phyloP scores from a whole-genome alignment of 148 eudicot genomes.

The Rhododendron simsii region DNA sequence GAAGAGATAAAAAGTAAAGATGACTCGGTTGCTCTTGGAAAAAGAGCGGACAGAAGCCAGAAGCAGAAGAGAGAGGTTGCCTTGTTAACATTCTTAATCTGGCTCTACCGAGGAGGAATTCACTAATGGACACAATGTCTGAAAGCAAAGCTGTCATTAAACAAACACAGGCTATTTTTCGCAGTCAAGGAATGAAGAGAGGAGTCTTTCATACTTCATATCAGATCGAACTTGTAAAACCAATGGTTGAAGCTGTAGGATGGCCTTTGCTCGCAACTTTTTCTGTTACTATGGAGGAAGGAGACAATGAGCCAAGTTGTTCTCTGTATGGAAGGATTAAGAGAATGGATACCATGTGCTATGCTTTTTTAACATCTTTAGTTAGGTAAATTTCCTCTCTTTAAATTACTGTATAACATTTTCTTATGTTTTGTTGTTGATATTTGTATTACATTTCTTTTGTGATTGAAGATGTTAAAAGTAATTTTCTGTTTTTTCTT shows the following conservation, averaged over 20 bases:
- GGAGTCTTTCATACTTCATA: conserved; percentile 85
- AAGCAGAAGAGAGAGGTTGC: conserved; percentile 83
- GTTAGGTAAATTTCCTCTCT: conserved; percentile 52
- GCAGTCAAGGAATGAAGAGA: conserved; percentile 55
- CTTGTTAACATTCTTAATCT: conserved; percentile 92
- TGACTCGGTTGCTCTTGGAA: conserved; percentile 47
- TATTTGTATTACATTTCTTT: neutral
- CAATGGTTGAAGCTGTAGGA: conserved; percentile 96
- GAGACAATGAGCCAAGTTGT: conserved; percentile 79
- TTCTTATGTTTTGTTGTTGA: neutral
- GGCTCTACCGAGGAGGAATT: conserved; percentile 71
- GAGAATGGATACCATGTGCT: conserved; percentile 98
- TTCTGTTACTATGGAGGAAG: conserved; percentile 96
- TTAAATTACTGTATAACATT: neutral
- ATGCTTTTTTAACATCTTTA: conserved; percentile 86
- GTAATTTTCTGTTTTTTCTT: neutral
- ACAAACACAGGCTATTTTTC: conserved; percentile 74
- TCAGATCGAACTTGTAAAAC: conserved; percentile 76
- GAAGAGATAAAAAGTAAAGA: conserved; percentile 97
- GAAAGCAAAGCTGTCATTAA: conserved; percentile 83
- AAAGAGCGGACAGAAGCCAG: conserved; percentile 70
- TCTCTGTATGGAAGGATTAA: conserved; percentile 96
- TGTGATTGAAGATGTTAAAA: neutral
- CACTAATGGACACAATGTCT: conserved; percentile 56
- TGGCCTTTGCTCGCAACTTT: conserved; percentile 98